These are phyloP conservation scores for Fomitopsis schrenkii DNA, from an alignment of 1,284 basidiomycete genomes.

Conservation along the genomic window DNA sequence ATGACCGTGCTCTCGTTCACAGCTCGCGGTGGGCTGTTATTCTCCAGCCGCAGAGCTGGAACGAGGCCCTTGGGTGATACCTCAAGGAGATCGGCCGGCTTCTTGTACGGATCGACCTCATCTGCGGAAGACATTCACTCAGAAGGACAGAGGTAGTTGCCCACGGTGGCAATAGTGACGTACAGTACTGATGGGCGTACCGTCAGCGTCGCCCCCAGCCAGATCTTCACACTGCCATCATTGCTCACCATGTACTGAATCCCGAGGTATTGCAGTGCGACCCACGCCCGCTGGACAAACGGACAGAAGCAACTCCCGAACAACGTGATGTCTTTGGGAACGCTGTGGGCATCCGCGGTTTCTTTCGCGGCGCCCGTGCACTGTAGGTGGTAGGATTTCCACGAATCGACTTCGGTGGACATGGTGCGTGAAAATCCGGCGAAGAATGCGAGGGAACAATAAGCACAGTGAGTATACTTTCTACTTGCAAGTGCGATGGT, in stretches of 20 bases:
- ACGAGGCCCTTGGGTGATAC: constrained; percentile 79
- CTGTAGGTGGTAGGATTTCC: constrained; percentile 46
- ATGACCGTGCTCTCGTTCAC: constrained; percentile 72
- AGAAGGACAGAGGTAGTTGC: not conserved
- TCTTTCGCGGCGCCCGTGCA: constrained; percentile 58
- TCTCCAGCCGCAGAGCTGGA: constrained; percentile 59
- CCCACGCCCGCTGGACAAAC: constrained; percentile 73
- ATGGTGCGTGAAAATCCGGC: constrained; percentile 15
- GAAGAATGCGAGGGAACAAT: too few species aligned
- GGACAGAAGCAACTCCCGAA: constrained; percentile 74
- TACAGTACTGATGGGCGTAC: constrained; percentile 30
- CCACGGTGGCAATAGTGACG: constrained; percentile 8
- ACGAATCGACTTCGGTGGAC: constrained; percentile 35
- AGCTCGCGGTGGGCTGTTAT: constrained; percentile 41
- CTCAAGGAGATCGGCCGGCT: constrained; percentile 72
- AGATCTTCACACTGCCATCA: not conserved
- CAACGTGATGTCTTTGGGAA: constrained; percentile 50
- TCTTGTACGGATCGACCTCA: constrained; percentile 81
- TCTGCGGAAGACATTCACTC: constrained; percentile 32
- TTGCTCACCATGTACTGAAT: constrained; percentile 52
- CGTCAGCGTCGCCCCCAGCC: not conserved
- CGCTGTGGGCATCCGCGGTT: constrained; percentile 46
- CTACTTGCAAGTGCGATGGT: not conserved
- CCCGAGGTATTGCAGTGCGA: constrained; percentile 58
- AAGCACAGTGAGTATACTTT: not conserved